These are phyloP conservation scores for Zygoascus hellenicus DNA, from an alignment of 1,139 yeast species.

Conservation along the genomic window DNA sequence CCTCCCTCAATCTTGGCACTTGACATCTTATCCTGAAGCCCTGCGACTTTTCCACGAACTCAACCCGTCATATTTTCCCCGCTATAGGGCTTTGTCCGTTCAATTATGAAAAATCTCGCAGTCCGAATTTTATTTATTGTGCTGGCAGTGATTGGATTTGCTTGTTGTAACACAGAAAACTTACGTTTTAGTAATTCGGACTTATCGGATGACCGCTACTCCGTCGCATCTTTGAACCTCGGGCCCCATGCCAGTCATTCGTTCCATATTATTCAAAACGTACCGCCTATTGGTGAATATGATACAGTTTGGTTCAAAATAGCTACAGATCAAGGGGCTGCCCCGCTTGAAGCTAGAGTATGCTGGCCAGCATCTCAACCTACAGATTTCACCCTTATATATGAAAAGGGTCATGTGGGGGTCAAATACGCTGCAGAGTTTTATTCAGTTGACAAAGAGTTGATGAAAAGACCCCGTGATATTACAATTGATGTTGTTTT, in stretches of 20 bases:
- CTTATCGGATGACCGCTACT: not conserved
- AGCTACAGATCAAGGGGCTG: not conserved
- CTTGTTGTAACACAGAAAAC: constrained; percentile 12
- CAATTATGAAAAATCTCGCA: not conserved
- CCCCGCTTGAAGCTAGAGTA: constrained; percentile 29
- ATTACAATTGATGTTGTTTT: constrained; percentile 24
- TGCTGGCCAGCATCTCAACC: constrained; percentile 38
- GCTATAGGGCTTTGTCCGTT: too few species aligned
- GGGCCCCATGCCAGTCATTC: not conserved
- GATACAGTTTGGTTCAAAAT: constrained; percentile 9
- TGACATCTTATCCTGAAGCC: too few species aligned
- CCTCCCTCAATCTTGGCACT: too few species aligned
- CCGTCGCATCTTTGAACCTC: not conserved
- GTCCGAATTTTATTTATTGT: not conserved
- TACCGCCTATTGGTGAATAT: constrained; percentile 2
- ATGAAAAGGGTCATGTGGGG: constrained; percentile 16
- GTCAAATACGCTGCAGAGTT: constrained; percentile 18
- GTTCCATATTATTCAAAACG: not conserved
- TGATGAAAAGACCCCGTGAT: constrained; percentile 19
- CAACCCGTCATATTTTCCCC: too few species aligned
- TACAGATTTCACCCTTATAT: constrained; percentile 25
- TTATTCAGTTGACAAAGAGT: constrained; percentile 16
- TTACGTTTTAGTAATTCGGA: constrained; percentile 9
- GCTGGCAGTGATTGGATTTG: not conserved
- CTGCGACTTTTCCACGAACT: too few species aligned